Conservation (phyloP, 2,329 filamentous ascomycete genomes). For the Penicillium frequentans region DNA sequence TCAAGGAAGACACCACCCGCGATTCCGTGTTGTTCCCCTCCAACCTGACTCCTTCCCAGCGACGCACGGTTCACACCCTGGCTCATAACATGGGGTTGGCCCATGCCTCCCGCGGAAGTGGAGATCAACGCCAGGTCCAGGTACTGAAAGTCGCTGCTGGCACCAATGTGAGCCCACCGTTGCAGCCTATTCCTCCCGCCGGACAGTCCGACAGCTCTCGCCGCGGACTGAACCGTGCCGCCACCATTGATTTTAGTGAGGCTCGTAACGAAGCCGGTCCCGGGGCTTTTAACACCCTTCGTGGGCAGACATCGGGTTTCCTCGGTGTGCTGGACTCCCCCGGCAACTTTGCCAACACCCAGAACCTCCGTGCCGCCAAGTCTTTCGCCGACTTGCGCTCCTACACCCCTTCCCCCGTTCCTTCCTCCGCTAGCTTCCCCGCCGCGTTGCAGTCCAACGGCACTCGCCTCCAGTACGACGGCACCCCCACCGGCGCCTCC, state of each 20-base stretch:
- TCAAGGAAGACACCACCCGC: slow-evolving; percentile 75
- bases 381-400: slow-evolving; percentile 95
- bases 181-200: slow-evolving; percentile 61
- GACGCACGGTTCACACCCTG: slow-evolving; percentile 87
- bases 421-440: slow-evolving; percentile 85
- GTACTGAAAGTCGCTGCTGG: slow-evolving; percentile 65
- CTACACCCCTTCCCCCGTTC: slow-evolving; percentile 89
- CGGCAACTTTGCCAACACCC: slow-evolving; percentile 64
- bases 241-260: slow-evolving; percentile 95
- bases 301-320: slow-evolving; percentile 74
- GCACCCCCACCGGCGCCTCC: slow-evolving; percentile 56
- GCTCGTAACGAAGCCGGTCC: slow-evolving; percentile 67
- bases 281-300: slow-evolving; percentile 71
- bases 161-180: slow-evolving; percentile 60
- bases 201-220: slow-evolving; percentile 76
- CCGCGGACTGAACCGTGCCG: slow-evolving; percentile 83
- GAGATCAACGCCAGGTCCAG: slow-evolving; percentile 85
- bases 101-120: slow-evolving; percentile 85
- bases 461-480: slow-evolving; percentile 61
- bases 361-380: slow-evolving; percentile 88
- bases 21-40: slow-evolving; percentile 84
- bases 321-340: slow-evolving; percentile 82
- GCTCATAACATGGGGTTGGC: slow-evolving; percentile 93
- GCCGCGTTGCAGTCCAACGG: slow-evolving; percentile 65
- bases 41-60: slow-evolving; percentile 76